Base-by-base conservation (phyloP, 1,284 basidiomycete genomes). In the Fistulinella staudtii region DNA sequence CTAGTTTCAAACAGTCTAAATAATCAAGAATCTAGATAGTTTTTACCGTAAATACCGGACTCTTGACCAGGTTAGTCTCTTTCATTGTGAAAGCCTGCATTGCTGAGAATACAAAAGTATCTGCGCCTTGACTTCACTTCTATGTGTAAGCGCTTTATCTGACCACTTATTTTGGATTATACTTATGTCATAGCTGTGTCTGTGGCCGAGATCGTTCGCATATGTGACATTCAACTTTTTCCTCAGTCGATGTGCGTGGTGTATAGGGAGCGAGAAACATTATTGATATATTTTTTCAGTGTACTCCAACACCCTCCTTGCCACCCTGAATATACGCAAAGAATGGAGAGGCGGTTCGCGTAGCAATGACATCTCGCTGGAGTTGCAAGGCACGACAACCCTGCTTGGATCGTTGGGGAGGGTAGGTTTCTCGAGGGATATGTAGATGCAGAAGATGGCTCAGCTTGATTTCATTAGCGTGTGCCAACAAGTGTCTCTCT, bases 291-390 rank as follows among this genome's bases (percentile, higher is more conserved):
- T n/a, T 27, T 34, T 14, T 13, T 2, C 37, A 74, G 70, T 77
- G 9, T 77, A 77, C 53, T 66, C 68, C 18, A 77, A 76, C 53
- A 70, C 76, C 11, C 61, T 77, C n/a, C 64, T 77, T 18, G 72
- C 71, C 4, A 73, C 71, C 4, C 65, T 77, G 31, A 77, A 77
- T 49, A 72, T 69, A 10, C 73, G 75, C 18, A 62, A 60, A 36
- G 20, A 40, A 33, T 61, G 74, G 36, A 65, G 66, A 4, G 53
- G 57, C 1, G 39, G 47, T 2, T 22, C 33, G 17, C 25, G 23
- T 1, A 37, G 34, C 14, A 48, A 49, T 14, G 45, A 48, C 2
- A 42, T 50, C 37, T 43, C 52, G 2, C 33, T 63, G 13, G 46
- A 55, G 6, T 41, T 53, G 5, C 51, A 56, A n/a, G 27, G 33